Base-by-base conservation (phyloP, 78 protist species). In the Bodo saltans region DNA sequence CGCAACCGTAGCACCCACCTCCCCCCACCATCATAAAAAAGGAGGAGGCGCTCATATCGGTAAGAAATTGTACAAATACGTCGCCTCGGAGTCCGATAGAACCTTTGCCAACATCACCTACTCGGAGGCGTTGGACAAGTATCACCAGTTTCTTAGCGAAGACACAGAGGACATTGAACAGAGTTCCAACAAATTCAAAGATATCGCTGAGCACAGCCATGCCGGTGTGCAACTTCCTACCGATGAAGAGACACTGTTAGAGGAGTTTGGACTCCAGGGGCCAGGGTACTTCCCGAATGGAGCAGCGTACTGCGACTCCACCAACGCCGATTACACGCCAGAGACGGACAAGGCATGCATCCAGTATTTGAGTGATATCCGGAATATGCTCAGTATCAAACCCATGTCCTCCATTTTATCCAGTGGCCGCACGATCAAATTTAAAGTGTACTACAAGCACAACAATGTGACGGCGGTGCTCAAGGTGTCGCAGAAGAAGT, bases 401-500 rank as follows among this genome's bases (percentile, higher is more conserved):
- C 53, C 53, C 34, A 23, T 76, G 67, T 4, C 33, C 3, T 76
- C 81, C 53, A 60, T 76, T 27, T 29, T 76, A 67, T 3, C 70
- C 3, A 30, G 8, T 25, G 52, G 42, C 1, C 35, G 81, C 25
- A 76, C 81, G 41, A 76, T 76, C 37, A 76, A 76, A 38, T 37
- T 39, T 25, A 23, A 67, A 12, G 69, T 76, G 32, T 4, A 4
- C 27, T 17, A 34, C 68, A 30, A 39, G 17, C 34, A 74, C 34
- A 32, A 27, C 17, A 3, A 27, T 26, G 70, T 39, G 26, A 23
- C 35, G 28, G 81, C 81, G 4, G 34, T 76, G 67, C 8, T 76
- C 33, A 76, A 76, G n/a, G 25, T 76, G 17, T 3, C 81, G n/a
- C 81, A 76, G 41, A 30, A 67, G 34, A 76, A 76, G 41, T 76